Conservation (phyloP, 306 rosid genomes). For the Canavalia gladiata region DNA sequence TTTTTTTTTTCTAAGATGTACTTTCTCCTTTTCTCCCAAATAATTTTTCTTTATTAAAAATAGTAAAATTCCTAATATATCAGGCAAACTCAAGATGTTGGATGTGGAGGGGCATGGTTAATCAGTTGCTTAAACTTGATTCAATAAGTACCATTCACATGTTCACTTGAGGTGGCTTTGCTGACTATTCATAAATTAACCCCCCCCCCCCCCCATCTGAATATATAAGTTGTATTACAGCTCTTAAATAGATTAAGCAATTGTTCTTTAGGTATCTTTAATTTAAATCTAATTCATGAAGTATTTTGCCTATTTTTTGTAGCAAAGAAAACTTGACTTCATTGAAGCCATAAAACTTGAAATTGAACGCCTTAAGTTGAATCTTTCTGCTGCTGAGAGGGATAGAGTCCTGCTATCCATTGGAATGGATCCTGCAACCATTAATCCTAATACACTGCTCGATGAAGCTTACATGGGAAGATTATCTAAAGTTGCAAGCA, state of each 20-base stretch:
- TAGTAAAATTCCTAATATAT: not conserved
- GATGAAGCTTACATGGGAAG: slow-evolving; percentile 79
- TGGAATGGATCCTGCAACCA: slow-evolving; percentile 86
- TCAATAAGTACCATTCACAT: slow-evolving; percentile 19
- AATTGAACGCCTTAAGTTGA: slow-evolving; percentile 86
- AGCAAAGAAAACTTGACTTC: slow-evolving; percentile 75
- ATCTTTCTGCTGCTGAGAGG: slow-evolving; percentile 98
- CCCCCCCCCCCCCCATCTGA: not conserved
- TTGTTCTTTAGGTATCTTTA: slow-evolving; percentile 31
- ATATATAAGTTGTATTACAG: slow-evolving; percentile 22
- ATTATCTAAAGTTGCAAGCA: slow-evolving; percentile 78
- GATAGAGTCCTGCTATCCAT: slow-evolving; percentile 82
- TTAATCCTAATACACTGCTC: slow-evolving; percentile 84
- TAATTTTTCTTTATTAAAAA: slow-evolving; percentile 18
- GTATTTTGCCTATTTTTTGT: slow-evolving; percentile 48
- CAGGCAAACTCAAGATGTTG: slow-evolving; percentile 36
- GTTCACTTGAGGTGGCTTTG: slow-evolving; percentile 30
- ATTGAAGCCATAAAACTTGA: slow-evolving; percentile 94
- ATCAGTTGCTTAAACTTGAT: slow-evolving; percentile 15
- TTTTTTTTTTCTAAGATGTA: slow-evolving; percentile 5
- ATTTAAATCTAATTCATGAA: slow-evolving; percentile 37
- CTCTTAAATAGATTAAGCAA: slow-evolving; percentile 18
- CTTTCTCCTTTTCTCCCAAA: slow-evolving; percentile 18
- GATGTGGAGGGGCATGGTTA: slow-evolving; percentile 13
- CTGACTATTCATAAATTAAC: slow-evolving; percentile 5